Conservation (phyloP, 108 stramenopile genomes). For the Mayamaea pseudoterrestris region DNA sequence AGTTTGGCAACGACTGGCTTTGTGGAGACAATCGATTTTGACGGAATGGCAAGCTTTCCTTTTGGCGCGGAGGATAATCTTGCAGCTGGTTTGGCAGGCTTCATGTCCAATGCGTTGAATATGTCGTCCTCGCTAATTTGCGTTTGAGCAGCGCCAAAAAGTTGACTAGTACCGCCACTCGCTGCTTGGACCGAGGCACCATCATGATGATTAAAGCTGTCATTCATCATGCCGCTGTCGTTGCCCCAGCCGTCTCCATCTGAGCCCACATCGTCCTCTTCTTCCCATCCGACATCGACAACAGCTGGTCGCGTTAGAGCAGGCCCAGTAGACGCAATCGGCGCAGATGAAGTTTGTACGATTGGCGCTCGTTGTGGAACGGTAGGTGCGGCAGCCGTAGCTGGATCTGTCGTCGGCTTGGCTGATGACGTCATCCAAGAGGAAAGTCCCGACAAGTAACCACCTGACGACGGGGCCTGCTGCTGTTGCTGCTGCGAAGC, state of each 20-base stretch:
- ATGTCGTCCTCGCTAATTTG: constrained; percentile 12
- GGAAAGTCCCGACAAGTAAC: constrained; percentile 52
- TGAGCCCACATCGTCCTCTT: constrained; percentile 24
- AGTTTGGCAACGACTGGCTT: constrained; percentile 20
- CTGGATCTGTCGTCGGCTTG: constrained; percentile 11
- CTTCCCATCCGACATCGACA: constrained; percentile 23
- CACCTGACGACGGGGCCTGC: constrained; percentile 19
- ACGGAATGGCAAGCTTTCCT: background rate
- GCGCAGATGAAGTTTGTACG: constrained; percentile 11
- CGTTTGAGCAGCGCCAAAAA: no score
- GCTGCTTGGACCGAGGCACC: no score
- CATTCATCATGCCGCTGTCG: no score
- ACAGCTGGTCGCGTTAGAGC: constrained; percentile 18
- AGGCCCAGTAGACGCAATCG: constrained; percentile 17
- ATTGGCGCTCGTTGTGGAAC: background rate
- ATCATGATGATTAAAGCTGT: no score
- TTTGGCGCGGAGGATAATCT: background rate
- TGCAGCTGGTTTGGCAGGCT: constrained; percentile 2
- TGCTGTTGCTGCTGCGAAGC: no score
- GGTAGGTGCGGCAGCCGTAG: constrained; percentile 8
- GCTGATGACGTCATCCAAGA: constrained; percentile 57
- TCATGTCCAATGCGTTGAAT: constrained; percentile 1
- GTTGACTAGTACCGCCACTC: no score
- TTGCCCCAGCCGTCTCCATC: constrained; percentile 10
- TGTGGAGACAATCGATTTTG: background rate